These are phyloP conservation scores for Bacidia rubella DNA, from an alignment of 495 filamentous ascomycete genomes.

Conservation along the genomic window DNA sequence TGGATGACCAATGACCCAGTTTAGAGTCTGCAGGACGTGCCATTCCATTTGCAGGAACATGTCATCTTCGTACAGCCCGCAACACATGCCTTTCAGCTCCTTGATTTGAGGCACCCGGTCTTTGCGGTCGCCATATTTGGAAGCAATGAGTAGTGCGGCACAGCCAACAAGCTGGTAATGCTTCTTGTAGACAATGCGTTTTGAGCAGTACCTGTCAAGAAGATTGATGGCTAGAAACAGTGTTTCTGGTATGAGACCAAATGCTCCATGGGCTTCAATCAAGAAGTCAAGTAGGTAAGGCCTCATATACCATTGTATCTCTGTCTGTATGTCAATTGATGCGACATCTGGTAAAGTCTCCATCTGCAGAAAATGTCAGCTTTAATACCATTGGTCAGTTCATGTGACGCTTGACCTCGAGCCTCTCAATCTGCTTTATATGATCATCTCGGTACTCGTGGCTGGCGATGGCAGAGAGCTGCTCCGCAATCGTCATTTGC, in stretches of 20 bases:
- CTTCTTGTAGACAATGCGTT: constrained; percentile 96
- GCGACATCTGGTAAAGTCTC: constrained; percentile 90
- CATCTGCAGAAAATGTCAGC: constrained; percentile 39
- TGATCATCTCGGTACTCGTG: constrained; percentile 91
- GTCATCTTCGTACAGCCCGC: constrained; percentile 92
- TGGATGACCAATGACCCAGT: constrained; percentile 90
- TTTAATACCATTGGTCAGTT: constrained; percentile 7
- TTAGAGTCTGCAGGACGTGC: constrained; percentile 96
- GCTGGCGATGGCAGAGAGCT: constrained; percentile 65
- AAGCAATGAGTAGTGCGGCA: constrained; percentile 86
- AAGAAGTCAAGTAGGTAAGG: constrained; percentile 97
- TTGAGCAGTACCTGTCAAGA: constrained; percentile 93
- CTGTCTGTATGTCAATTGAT: constrained; percentile 94
- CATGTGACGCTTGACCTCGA: constrained; percentile 59
- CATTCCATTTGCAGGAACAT: constrained; percentile 99
- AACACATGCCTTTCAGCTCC: constrained; percentile 98
- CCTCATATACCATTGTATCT: constrained; percentile 99
- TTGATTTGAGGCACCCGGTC: constrained; percentile 89
- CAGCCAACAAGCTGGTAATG: constrained; percentile 98
- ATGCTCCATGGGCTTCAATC: constrained; percentile 90
- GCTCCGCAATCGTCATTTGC: constrained; percentile 73
- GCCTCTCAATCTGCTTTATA: constrained; percentile 81
- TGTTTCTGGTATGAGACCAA: constrained; percentile 85
- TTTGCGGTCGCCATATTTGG: constrained; percentile 98
- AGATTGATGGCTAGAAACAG: constrained; percentile 94